A percentile compares a stretch with the other conserved stretches of the same genome.
phyloP scores from a whole-genome alignment of 768 basidiomycete species.

The Russula olivacea region DNA sequence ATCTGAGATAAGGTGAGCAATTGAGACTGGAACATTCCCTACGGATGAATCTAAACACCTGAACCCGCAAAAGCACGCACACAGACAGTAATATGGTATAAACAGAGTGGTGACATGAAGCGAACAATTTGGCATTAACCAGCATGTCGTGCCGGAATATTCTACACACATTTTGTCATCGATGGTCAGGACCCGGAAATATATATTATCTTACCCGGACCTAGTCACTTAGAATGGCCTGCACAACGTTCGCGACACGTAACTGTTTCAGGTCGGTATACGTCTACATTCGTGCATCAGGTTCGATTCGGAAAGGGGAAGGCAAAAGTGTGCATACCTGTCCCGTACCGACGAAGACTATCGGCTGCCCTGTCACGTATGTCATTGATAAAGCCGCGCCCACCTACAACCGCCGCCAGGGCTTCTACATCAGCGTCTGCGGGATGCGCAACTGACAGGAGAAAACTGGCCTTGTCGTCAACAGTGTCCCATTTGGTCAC shows the following conservation, averaged over 20 bases:
- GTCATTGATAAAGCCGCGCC: constrained; percentile 99
- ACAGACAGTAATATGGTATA: background rate
- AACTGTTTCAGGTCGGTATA: constrained; percentile 94
- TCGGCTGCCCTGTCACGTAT: constrained; percentile 97
- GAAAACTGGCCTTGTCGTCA: constrained; percentile 74
- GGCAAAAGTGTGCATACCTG: constrained; percentile 51
- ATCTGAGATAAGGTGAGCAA: background rate
- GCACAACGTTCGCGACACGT: constrained; percentile 86
- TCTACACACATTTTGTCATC: background rate
- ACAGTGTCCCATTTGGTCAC: constrained; percentile 99
- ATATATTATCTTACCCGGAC: background rate
- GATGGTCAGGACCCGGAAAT: background rate
- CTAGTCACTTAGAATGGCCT: constrained; percentile 80
- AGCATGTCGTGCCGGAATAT: background rate
- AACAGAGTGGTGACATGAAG: background rate
- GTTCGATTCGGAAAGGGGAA: background rate
- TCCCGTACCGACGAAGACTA: constrained; percentile 96
- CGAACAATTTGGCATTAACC: background rate
- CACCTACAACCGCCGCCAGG: constrained; percentile 48
- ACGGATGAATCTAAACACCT: background rate
- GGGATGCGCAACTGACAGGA: background rate
- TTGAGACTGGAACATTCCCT: background rate
- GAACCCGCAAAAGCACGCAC: background rate
- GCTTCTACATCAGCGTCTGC: background rate
- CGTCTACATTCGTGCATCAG: constrained; percentile 47